Conservation (phyloP, 2,329 filamentous ascomycete genomes). For the Gyromitra esculenta region DNA sequence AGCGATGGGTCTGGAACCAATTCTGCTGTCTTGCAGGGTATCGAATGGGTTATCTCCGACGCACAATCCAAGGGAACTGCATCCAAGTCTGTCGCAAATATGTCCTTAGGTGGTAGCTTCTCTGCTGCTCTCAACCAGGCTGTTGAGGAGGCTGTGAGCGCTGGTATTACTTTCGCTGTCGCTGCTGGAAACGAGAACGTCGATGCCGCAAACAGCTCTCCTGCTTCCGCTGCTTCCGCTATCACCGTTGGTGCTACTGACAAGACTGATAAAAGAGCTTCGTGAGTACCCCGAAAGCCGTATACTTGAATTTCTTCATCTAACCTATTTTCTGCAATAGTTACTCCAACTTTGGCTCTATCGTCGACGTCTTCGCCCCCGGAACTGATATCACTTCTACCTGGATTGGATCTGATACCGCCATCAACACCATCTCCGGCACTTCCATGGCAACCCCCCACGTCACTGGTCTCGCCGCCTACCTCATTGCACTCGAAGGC, state of each 20-base stretch:
- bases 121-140: slow-evolving; percentile 61
- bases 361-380: slow-evolving; percentile 70
- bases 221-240: slow-evolving; percentile 61
- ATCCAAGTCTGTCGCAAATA: slow-evolving; percentile 59
- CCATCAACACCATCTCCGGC: slow-evolving; percentile 65
- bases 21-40: slow-evolving; percentile 58
- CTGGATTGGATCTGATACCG: slow-evolving; percentile 64
- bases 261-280: slow-evolving; percentile 55
- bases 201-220: slow-evolving; percentile 57
- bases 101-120: slow-evolving; percentile 59
- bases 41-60: slow-evolving; percentile 57
- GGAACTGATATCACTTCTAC: slow-evolving; percentile 66
- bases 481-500: slow-evolving; percentile 61
- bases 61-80: slow-evolving; percentile 55
- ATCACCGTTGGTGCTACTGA: slow-evolving; percentile 62
- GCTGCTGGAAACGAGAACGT: slow-evolving; percentile 61
- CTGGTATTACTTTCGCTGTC: slow-evolving; percentile 62
- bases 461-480: slow-evolving; percentile 68
- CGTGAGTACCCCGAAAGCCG: not conserved
- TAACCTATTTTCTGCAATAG: not conserved
- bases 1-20: slow-evolving; percentile 60
- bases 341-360: slow-evolving; percentile 64
- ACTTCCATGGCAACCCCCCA: slow-evolving; percentile 67
- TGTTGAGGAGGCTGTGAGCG: slow-evolving; percentile 59
- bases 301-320: not conserved